Percentiles rank a stretch among this genome's conserved stretches.
These are phyloP conservation scores for Agaricus subrufescens DNA, from an alignment of 768 basidiomycete species.

Conservation along the genomic window DNA sequence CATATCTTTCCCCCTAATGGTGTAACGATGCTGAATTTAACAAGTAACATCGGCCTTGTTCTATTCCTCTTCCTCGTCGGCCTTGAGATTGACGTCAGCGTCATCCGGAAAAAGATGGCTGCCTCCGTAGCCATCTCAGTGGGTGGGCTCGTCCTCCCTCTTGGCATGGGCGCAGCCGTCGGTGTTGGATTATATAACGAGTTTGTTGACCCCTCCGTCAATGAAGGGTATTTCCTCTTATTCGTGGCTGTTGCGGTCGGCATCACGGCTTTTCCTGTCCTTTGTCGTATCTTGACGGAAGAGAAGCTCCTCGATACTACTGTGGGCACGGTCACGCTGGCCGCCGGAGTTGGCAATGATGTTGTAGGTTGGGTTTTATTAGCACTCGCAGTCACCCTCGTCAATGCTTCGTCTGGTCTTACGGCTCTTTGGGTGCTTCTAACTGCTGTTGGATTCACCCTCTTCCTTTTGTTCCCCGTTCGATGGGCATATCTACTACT, in stretches of 20 bases:
- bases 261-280: constrained; percentile 79
- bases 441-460: constrained; percentile 55
- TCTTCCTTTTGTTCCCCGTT: constrained; percentile 65
- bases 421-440: constrained; percentile 80
- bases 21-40: constrained; percentile 60
- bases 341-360: constrained; percentile 80
- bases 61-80: constrained; percentile 83
- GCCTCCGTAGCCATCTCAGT: constrained; percentile 56
- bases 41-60: constrained; percentile 70
- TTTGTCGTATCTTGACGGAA: constrained; percentile 82
- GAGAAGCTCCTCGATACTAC: constrained; percentile 77
- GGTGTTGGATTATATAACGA: constrained; percentile 72
- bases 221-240: constrained; percentile 78
- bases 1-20: constrained; percentile 53
- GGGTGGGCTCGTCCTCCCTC: constrained; percentile 70
- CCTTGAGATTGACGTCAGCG: constrained; percentile 72
- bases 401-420: constrained; percentile 69
- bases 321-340: constrained; percentile 79
- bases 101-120: constrained; percentile 60
- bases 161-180: constrained; percentile 73
- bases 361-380: constrained; percentile 81
- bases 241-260: constrained; percentile 82
- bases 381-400: constrained; percentile 78
- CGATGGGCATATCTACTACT: constrained; percentile 64
- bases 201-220: constrained; percentile 52